Percentiles rank a stretch among this genome's conserved stretches.
Evolutionary conservation across 2,329 filamentous ascomycete species (phyloP).

Genomic region (Botrytis sinoallii): DNA sequence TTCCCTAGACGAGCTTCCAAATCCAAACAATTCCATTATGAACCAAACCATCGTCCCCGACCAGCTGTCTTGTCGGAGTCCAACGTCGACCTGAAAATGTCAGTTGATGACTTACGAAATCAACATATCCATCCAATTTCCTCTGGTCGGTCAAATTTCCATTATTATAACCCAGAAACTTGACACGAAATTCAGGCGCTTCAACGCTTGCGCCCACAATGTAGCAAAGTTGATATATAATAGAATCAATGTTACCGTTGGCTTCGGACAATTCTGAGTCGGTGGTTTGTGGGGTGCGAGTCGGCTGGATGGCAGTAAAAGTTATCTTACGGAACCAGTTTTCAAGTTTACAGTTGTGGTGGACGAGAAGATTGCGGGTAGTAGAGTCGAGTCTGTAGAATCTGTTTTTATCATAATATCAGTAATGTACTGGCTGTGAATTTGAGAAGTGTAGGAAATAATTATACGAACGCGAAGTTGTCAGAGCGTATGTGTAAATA

Average conservation of each 20-base stretch:
- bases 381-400: neutral
- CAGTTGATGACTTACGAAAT: rapidly evolving
- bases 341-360: neutral
- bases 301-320: neutral
- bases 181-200: neutral
- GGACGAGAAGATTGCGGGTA: rapidly evolving
- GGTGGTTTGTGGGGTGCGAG: neutral
- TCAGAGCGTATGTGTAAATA: neutral
- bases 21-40: neutral
- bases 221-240: rapidly evolving
- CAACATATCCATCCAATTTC: rapidly evolving
- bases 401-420: neutral
- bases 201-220: neutral
- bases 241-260: rapidly evolving
- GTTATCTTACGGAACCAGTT: neutral
- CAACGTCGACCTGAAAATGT: neutral
- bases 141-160: too few relatives aligned
- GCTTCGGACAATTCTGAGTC: neutral
- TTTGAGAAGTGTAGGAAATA: neutral
- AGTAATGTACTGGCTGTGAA: neutral
- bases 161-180: neutral
- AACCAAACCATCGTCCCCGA: neutral
- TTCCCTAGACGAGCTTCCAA: neutral
- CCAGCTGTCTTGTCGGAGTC: neutral
- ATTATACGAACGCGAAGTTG: neutral